Evolutionary conservation across 176 grass and related monocot genomes (phyloP), one percentile per base, ranked within the genome.

Genomic region (Oryza nivara): DNA sequence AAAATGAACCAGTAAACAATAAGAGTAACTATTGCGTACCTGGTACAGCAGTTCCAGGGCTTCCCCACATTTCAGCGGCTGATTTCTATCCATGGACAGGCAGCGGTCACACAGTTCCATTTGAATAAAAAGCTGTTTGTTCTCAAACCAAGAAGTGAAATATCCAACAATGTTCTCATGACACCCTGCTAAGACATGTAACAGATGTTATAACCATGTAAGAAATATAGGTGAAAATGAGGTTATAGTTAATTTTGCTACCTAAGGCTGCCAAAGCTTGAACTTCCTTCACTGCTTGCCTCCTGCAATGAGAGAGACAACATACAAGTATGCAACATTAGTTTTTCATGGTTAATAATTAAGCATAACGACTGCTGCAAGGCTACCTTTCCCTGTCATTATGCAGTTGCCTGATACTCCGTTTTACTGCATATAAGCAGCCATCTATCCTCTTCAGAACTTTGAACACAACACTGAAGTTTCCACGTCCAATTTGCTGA

Each of bases 131-230:
- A 98, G 89, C 36, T 91, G 88, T 44, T 91, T 86, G 54, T 93
- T 92, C 87, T 98, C 96, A 86, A 96, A 98, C 96, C 96, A 98
- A 70, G 96, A 98, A 54, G 80, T 94, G 89, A 95, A 95, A 77
- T 98, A 98, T 76, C 89, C 84, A 79, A 98, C 86, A 84, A 98
- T 92, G 69, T 96, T 98, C 74, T 98, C 91, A 86, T 98, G 93
- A 68, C 70, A 86, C 76, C 95, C 95, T 97, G 86, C 7, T 77
- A 83, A 81, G 10, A 80, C 40, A 81, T 61, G 49, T 35, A 19
- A 68, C 56, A 43, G 17, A 36, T 74, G 73, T 86, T 82, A 85
- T 13, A 79, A 61, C 9, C 10, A 19, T 85, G 9, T 19, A 45
- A 66, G 32, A 20, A 41, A 79, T 56, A 79, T 52, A 43, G 48